Evolutionary conservation across 2,329 filamentous ascomycete species (phyloP), one percentile per base, ranked within the genome.

Genomic region (Hansfordia pulvinata): DNA sequence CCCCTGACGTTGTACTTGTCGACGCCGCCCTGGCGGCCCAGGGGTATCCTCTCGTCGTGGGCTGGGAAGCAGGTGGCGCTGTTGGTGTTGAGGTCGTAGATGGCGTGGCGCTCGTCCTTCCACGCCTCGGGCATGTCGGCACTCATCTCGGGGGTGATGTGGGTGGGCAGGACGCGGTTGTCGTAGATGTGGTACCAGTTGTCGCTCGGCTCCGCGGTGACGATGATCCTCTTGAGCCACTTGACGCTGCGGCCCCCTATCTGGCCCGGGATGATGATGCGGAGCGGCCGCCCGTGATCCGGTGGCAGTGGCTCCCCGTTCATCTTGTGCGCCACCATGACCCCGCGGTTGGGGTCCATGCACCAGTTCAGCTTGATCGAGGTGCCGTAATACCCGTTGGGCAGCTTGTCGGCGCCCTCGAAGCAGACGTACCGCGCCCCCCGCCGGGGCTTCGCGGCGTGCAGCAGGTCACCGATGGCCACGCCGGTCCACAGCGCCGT

Each of bases 161-260:
- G 86, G 1, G 84, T 93, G 37, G 86, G 86, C 20, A 94, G 55
- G 2, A 94, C 84, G 31, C 84, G 64, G 46, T 94, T 94, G 49
- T 94, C 86, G 50, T 90, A 86, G 35, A 92, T 84, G 50, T 94
- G 86, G 42, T 93, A 93, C 83, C 84, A 93, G 44, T 92, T 93
- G 35, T 88, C 77, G 44, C 84, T 93, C 1, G 85, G 84, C 14
- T 64, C 60, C 8, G 75, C 68, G 0, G 84, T 88, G 26, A 94
- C 51, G 22, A 85, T 78, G 33, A 94, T 66, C 36, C 64, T 76
- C 56, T 77, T 88, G 31, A 94, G 49, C 86, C 86, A 94, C 52
- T 94, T 94, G 17, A 94, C 85, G 47, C 83, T 93, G 35, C 86
- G 68, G 1, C 85, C 86, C 18, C 86, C 86, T 34, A 94, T 93